A percentile compares a stretch with the other conserved stretches of the same genome.
phyloP scores from a whole-genome alignment of 2,329 filamentous ascomycete species.

The Phoma sp. region DNA sequence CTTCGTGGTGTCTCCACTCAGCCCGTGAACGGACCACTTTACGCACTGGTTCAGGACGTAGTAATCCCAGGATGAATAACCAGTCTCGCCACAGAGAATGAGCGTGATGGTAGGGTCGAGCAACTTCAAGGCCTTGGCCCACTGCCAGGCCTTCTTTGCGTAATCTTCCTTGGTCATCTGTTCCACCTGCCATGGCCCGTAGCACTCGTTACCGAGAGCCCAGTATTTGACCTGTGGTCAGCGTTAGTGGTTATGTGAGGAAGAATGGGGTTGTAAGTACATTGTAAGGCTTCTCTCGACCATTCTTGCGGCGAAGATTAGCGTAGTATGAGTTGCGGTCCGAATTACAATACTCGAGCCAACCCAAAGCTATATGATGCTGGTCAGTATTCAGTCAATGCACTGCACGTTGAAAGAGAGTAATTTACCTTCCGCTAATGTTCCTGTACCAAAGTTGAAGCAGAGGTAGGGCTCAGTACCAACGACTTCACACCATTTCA shows the following conservation, averaged over 20 bases:
- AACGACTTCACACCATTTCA: conserved; percentile 78
- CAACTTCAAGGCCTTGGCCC: conserved; percentile 76
- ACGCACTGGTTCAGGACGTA: conserved; percentile 75
- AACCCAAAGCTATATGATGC: conserved; percentile 65
- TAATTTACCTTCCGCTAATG: conserved; percentile 59
- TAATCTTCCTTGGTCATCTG: conserved; percentile 75
- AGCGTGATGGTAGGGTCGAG: conserved; percentile 72
- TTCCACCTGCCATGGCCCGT: conserved; percentile 72
- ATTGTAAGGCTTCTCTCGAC: conserved; percentile 77
- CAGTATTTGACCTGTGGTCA: conserved; percentile 72
- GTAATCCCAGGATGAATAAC: conserved; percentile 74
- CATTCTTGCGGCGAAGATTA: conserved; percentile 78
- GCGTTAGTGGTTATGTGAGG: conserved; percentile 3
- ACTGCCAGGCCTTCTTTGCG: conserved; percentile 72
- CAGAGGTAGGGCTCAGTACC: conserved; percentile 80
- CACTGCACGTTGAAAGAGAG: not conserved
- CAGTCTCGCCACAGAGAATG: conserved; percentile 78
- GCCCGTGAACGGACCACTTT: conserved; percentile 57
- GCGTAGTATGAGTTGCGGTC: conserved; percentile 81
- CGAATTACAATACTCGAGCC: conserved; percentile 88
- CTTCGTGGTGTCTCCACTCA: conserved; percentile 56
- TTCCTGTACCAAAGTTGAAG: conserved; percentile 80
- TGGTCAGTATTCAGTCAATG: conserved; percentile 29
- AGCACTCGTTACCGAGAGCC: conserved; percentile 80
- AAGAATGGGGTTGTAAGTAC: conserved; percentile 40